Evolutionary conservation across 129 eudicot species (phyloP).

Genomic region (Flaveria ramosissima): DNA sequence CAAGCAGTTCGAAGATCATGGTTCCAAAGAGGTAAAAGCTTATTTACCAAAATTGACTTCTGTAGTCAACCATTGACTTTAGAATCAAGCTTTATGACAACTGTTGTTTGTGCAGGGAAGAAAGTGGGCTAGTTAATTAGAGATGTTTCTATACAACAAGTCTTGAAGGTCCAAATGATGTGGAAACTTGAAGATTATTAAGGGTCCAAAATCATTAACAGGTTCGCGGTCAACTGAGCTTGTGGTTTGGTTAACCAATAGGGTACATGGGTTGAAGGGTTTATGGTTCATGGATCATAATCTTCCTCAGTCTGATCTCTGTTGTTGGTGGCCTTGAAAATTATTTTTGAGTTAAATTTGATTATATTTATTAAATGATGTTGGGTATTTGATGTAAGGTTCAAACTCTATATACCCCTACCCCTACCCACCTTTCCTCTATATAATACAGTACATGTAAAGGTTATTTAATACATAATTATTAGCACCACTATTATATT

Average conservation of each 20-base stretch:
- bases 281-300: conserved; percentile 26
- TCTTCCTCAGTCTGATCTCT: conserved; percentile 20
- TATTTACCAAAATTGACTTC: not conserved
- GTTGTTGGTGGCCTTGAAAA: conserved; percentile 24
- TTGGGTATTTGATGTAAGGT: conserved; percentile 30
- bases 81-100: not conserved
- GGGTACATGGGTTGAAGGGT: not conserved
- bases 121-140: conserved; percentile 23
- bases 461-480: conserved; percentile 13
- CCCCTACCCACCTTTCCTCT: not conserved
- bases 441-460: conserved; percentile 23
- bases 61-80: not conserved
- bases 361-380: conserved; percentile 4
- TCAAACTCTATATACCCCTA: conserved; percentile 20
- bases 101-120: conserved; percentile 30
- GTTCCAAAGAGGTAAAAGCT: conserved; percentile 80
- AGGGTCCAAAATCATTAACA: conserved; percentile 10
- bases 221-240: conserved; percentile 17
- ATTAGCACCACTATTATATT: too few relatives aligned
- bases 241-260: conserved; percentile 24
- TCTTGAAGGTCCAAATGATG: conserved; percentile 19
- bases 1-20: conserved; percentile 95
- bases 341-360: conserved; percentile 13
- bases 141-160: conserved; percentile 12
- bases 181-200: conserved; percentile 21